Percentiles rank a stretch among this genome's conserved stretches.
These are phyloP conservation scores for Persicaria maculosa DNA, from an alignment of 148 eudicot genomes.

Conservation along the genomic window DNA sequence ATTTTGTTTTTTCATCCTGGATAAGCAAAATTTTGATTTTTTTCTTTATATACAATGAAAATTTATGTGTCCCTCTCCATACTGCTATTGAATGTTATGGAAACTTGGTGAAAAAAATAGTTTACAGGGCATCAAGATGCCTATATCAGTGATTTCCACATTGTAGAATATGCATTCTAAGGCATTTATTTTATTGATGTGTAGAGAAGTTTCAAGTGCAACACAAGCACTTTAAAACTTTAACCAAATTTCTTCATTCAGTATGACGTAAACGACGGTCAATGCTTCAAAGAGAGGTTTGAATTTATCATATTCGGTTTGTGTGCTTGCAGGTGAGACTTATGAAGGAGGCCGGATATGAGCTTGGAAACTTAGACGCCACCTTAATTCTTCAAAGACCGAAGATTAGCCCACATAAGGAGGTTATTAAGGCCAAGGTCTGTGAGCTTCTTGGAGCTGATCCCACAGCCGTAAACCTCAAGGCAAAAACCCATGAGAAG, in stretches of 20 bases:
- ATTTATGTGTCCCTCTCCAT: too few species aligned
- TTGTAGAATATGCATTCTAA: background rate
- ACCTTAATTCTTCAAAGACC: constrained; percentile 92
- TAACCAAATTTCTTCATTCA: too few species aligned
- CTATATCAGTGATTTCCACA: too few species aligned
- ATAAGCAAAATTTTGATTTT: too few species aligned
- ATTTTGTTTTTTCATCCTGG: too few species aligned
- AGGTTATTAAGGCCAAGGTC: constrained; percentile 60
- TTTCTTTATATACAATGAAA: too few species aligned
- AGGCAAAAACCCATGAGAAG: constrained; percentile 95
- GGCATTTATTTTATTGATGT: background rate
- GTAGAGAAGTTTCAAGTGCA: background rate
- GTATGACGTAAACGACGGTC: too few species aligned
- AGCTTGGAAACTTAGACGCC: constrained; percentile 87
- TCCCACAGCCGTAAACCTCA: constrained; percentile 70
- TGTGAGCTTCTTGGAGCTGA: constrained; percentile 81
- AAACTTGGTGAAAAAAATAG: too few species aligned
- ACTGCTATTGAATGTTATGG: too few species aligned
- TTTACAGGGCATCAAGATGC: too few species aligned
- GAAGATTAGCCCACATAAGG: constrained; percentile 88
- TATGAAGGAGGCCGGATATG: constrained; percentile 95
- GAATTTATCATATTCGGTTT: background rate
- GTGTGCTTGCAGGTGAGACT: constrained; percentile 59
- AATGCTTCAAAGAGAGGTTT: background rate
- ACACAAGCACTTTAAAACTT: too few species aligned